Evolutionary conservation across 495 filamentous ascomycete genomes (phyloP).

Genomic region (Jackrogersella minutella): DNA sequence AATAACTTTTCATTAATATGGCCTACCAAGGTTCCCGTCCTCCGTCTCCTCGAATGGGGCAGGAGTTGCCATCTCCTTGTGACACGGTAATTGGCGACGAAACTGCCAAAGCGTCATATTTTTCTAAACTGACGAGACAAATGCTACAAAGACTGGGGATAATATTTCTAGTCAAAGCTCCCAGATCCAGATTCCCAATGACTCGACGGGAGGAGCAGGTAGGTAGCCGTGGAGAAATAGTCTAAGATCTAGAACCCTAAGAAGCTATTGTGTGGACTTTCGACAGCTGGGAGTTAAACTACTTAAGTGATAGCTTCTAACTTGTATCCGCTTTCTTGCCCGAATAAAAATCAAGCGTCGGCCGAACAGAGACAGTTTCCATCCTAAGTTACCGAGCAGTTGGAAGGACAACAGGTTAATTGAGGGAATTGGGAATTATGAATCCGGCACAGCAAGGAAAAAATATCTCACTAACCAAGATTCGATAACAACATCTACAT

Average conservation of each 20-base stretch:
- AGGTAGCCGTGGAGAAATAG: slow-evolving; percentile 8
- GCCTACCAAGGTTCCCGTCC: slow-evolving; percentile 27
- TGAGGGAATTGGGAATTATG: slow-evolving; percentile 36
- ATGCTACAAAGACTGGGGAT: background rate
- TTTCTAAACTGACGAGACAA: background rate
- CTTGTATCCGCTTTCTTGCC: slow-evolving; percentile 11
- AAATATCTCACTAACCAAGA: slow-evolving; percentile 21
- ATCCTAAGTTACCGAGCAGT: slow-evolving; percentile 29
- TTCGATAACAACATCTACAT: slow-evolving; percentile 14
- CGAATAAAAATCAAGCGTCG: slow-evolving; percentile 27
- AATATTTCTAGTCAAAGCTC: background rate
- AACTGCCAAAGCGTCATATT: slow-evolving; percentile 3
- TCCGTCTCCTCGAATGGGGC: slow-evolving; percentile 32
- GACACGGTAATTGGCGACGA: background rate
- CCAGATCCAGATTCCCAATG: no score
- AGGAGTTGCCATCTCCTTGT: slow-evolving; percentile 21
- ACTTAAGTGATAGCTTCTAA: slow-evolving; percentile 26
- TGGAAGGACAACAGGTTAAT: slow-evolving; percentile 15
- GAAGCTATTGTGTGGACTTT: slow-evolving; percentile 18
- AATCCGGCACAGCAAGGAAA: slow-evolving; percentile 15
- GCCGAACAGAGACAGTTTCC: slow-evolving; percentile 28
- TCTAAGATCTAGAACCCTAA: slow-evolving; percentile 20
- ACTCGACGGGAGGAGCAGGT: slow-evolving; percentile 5
- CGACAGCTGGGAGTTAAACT: slow-evolving; percentile 19
- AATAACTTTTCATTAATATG: slow-evolving; percentile 30